Evolutionary conservation across 352 stramenopile species (phyloP).

Genomic region (Phytophthora boehmeriae): DNA sequence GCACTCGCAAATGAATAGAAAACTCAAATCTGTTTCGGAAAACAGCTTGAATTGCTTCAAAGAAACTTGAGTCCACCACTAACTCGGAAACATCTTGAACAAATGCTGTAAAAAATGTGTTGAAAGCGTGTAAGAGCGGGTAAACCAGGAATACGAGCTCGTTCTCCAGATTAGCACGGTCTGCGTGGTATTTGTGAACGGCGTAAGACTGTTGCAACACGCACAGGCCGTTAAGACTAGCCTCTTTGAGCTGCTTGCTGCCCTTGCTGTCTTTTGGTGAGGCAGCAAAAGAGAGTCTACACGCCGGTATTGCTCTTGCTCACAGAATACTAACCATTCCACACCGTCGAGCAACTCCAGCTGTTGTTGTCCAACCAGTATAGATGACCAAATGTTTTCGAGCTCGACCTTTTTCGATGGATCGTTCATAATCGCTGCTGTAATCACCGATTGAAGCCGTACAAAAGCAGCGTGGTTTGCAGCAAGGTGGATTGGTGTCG

Average conservation of each 20-base stretch:
- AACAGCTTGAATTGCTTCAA: slow-evolving; percentile 40
- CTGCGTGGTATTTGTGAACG: slow-evolving; percentile 74
- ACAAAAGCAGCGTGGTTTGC: slow-evolving; percentile 58
- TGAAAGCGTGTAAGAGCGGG: slow-evolving; percentile 68
- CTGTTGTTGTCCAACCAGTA: slow-evolving; percentile 45
- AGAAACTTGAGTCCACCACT: slow-evolving; percentile 13
- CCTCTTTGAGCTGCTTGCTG: slow-evolving; percentile 24
- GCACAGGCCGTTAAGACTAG: slow-evolving; percentile 51
- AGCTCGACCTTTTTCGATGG: slow-evolving; percentile 28
- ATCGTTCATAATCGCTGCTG: slow-evolving; percentile 8
- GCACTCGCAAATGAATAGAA: slow-evolving; percentile 69
- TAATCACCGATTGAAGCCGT: slow-evolving; percentile 33
- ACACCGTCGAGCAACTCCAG: slow-evolving; percentile 63
- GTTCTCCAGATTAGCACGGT: slow-evolving; percentile 74
- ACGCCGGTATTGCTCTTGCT: slow-evolving; percentile 64
- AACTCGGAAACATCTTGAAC: slow-evolving; percentile 10
- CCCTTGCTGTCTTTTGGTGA: slow-evolving; percentile 16
- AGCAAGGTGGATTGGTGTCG: slow-evolving; percentile 49
- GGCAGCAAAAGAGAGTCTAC: slow-evolving; percentile 49
- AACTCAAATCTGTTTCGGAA: slow-evolving; percentile 78
- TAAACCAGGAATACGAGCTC: slow-evolving; percentile 77
- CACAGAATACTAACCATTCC: slow-evolving; percentile 75
- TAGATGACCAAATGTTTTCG: slow-evolving; percentile 41
- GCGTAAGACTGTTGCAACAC: slow-evolving; percentile 87
- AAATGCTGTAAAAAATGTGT: slow-evolving; percentile 49